Evolutionary conservation across 2,329 filamentous ascomycete species (phyloP), one percentile per base, ranked within the genome.

Genomic region (Aspergillaceae sp.): DNA sequence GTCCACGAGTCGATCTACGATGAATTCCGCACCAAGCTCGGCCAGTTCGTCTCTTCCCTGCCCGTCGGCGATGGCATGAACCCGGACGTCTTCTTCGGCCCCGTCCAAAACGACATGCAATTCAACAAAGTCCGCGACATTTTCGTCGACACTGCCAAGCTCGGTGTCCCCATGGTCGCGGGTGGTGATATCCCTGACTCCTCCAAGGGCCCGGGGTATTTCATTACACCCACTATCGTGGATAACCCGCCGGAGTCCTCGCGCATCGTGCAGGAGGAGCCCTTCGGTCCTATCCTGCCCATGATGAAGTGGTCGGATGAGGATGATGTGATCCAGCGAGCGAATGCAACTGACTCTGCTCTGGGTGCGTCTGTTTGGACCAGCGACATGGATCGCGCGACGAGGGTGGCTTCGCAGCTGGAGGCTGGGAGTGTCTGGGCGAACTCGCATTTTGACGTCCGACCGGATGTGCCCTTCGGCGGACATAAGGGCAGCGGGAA

Each of bases 91-190:
- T 59, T 77, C 35, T 73, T 80, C 46, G 77, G 79, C 0, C 83
- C 83, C 0, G 64, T 85, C 2, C 79, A 82, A 49, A 86, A 86
- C 63, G 64, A 72, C 52, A 76, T 80, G 74, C 83, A 86, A 61
- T 85, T 74, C 57, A 76, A 82, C 41, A 74, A 74, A 27, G 77
- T 81, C 28, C 76, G 75, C 55, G 61, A 68, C 8, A 74, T 82
- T 49, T 72, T 84, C 44, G 69, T 70, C 7, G 76, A 81, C 42
- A 77, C 75, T 48, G 71, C 74, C 55, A 68, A 70, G 50, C 73
- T 76, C 34, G 75, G 76, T 41, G 72, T 76, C 53, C 72, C 74
- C 8, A 69, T 79, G 38, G 74, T 74, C 1, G 54, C 72, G 9
- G 77, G 76, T 7, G 77, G 77, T 38, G 60, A 67, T 45, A 30